Evolutionary conservation across 441 rosid species (phyloP), one percentile per base, ranked within the genome.

Genomic region (Pelargonium myrrhifolium): DNA sequence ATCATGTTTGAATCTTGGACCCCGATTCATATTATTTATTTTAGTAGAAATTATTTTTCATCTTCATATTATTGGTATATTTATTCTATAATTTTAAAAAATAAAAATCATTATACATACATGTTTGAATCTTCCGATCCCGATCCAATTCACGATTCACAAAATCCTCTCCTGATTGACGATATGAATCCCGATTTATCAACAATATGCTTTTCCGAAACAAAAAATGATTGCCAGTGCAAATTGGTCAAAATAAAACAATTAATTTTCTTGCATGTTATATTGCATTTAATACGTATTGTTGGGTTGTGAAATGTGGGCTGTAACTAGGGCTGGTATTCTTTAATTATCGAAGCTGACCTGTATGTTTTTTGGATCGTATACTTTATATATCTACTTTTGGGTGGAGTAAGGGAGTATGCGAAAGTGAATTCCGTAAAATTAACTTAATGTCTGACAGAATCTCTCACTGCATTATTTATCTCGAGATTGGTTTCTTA

Each of bases 401-500:
- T 6, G 9, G 6, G 17, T 15, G 58, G 53, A 14, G 53, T 47
- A 15, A 12, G 53, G n/a, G 12, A 47, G 49, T 12, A n/a, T 12
- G 49, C 49, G 43, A 39, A n/a, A 47, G 31, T 28, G 31, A 28
- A 1, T 28, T 28, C 31, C 3, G 1, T 47, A 47, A 51, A 11
- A 51, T 51, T 4, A 15, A 20, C 6, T 2, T 51, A 15, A 51
- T 15, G 31, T 7, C 6, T 31, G 37, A 31, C 7, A 0, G 6
- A 31, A 31, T 40, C 45, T 40, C 11, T 40, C 45, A 40, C 45
- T 8, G 45, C 12, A 40, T 56, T 49, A 49, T 49, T 20, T 56
- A 8, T 20, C 24, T 59, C 22, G 49, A 62, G 24, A 45, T n/a
- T 9, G 39, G 21, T 43, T 70, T 45, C 69, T 61, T 68, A 81